These are phyloP conservation scores for Russula vinacea DNA, from an alignment of 768 basidiomycete genomes.

Conservation along the genomic window DNA sequence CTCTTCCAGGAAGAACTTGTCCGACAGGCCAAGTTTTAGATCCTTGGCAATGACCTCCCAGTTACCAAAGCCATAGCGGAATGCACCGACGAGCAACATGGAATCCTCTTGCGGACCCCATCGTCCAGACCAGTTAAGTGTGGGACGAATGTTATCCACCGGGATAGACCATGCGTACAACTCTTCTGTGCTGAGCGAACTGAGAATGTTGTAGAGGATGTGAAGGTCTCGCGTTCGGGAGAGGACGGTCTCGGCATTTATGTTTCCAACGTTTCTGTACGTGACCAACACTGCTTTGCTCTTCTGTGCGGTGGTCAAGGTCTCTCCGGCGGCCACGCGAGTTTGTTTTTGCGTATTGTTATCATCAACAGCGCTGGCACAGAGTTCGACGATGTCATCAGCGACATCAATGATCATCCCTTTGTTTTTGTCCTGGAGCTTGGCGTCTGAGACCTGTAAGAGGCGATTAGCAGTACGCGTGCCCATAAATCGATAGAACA, in stretches of 20 bases:
- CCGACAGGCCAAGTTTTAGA: slow-evolving; percentile 70
- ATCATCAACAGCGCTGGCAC: slow-evolving; percentile 77
- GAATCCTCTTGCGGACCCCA: slow-evolving; percentile 93
- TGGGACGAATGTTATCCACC: slow-evolving; percentile 89
- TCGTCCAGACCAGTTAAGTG: slow-evolving; percentile 93
- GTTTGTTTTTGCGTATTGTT: slow-evolving; percentile 77
- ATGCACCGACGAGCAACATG: slow-evolving; percentile 92
- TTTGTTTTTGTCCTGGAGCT: slow-evolving; percentile 90
- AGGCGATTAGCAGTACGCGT: slow-evolving; percentile 16
- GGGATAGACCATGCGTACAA: slow-evolving; percentile 84
- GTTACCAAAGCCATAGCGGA: slow-evolving; percentile 88
- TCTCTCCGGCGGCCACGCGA: slow-evolving; percentile 77
- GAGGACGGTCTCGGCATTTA: slow-evolving; percentile 97
- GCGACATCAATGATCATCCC: slow-evolving; percentile 86
- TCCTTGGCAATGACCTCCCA: slow-evolving; percentile 98
- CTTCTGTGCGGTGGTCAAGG: slow-evolving; percentile 88
- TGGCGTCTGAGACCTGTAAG: slow-evolving; percentile 77
- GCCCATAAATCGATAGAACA: slow-evolving; percentile 37
- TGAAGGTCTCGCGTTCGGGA: slow-evolving; percentile 85
- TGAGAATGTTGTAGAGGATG: slow-evolving; percentile 78
- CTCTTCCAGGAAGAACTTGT: slow-evolving; percentile 98
- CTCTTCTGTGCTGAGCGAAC: slow-evolving; percentile 58
- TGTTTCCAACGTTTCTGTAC: slow-evolving; percentile 83
- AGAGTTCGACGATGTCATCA: slow-evolving; percentile 89
- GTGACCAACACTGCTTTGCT: slow-evolving; percentile 95